Evolutionary conservation across 345 rosid genomes (phyloP), one percentile per base, ranked within the genome.

Genomic region (Mangifera indica): DNA sequence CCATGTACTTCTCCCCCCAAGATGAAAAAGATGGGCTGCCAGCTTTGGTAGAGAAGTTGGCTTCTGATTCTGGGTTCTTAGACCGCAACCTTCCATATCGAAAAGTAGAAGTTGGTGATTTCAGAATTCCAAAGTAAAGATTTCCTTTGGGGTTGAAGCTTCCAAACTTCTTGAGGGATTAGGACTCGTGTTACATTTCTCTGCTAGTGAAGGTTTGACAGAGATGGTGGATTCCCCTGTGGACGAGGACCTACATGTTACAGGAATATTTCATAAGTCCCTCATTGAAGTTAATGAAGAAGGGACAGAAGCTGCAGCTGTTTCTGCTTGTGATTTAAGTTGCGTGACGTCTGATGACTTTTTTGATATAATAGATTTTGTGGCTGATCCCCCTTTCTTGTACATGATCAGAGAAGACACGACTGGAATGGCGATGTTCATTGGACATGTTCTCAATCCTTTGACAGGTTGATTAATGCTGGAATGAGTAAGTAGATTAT

Each of bases 231-330:
- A 88, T 45, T 80, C 87, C 61, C 75, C 82, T 2, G 74, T 72
- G 60, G 86, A 81, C 22, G 60, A 42, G 72, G 71, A 81, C 24
- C 77, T 88, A 8, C 37, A 15, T 42, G 93, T 88, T 21, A 82
- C 91, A 13, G 77, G 64, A 53, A 67, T 88, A 66, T 88, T 82
- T 79, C 96, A 90, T 4, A 87, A 90, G 69, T 79, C 91, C 10
- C 80, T 84, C 76, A 78, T 88, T 25, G 93, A 88, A 44, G 91
- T 90, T 21, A 90, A 90, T 29, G 96, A 90, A 81, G 86, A 87
- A 80, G 93, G 96, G 56, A 90, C 93, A 3, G 93, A 90, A 79
- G 93, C 91, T 67, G 90, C 88, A 17, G 88, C 91, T 65, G 85
- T 84, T 55, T 77, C 90, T 70, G 87, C 83, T 64, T n/a, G n/a